Percentiles rank a stretch among this genome's conserved stretches.
These are phyloP conservation scores for Eimeria praecox DNA, from an alignment of 169 alveolate species.

Conservation along the genomic window DNA sequence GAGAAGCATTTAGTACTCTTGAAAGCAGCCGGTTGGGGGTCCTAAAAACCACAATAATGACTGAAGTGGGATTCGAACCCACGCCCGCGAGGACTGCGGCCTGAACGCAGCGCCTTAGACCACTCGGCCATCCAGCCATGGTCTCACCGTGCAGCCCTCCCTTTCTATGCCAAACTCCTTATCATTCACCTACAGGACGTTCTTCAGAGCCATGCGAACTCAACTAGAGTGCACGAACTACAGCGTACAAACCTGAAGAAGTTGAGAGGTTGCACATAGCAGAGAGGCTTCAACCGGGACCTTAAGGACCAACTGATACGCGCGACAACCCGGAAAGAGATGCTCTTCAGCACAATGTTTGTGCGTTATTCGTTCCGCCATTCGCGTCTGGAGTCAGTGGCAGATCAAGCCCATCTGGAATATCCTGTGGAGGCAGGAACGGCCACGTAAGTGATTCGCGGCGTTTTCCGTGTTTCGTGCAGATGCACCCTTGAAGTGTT, in stretches of 20 bases:
- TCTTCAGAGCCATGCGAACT: neutral
- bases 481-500: too few species aligned
- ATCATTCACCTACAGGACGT: neutral
- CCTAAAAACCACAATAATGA: conserved; percentile 3
- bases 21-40: neutral
- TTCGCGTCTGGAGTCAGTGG: too few species aligned
- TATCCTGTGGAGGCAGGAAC: too few species aligned
- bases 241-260: too few species aligned
- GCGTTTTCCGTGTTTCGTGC: too few species aligned
- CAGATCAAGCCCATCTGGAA: too few species aligned
- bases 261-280: neutral
- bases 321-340: too few species aligned
- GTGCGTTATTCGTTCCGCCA: too few species aligned
- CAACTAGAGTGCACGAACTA: neutral
- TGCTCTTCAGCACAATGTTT: too few species aligned
- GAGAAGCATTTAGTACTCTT: too few species aligned
- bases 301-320: too few species aligned
- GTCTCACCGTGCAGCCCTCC: neutral
- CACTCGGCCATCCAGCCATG: conserved; percentile 98
- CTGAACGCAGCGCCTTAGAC: conserved; percentile 99
- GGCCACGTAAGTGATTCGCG: too few species aligned
- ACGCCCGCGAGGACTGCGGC: conserved; percentile 99
- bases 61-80: conserved; percentile 99
- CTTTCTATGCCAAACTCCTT: neutral
- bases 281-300: neutral